These are phyloP conservation scores for Cryptococcus amylolentus DNA, from an alignment of 1,284 basidiomycete genomes.

Conservation along the genomic window DNA sequence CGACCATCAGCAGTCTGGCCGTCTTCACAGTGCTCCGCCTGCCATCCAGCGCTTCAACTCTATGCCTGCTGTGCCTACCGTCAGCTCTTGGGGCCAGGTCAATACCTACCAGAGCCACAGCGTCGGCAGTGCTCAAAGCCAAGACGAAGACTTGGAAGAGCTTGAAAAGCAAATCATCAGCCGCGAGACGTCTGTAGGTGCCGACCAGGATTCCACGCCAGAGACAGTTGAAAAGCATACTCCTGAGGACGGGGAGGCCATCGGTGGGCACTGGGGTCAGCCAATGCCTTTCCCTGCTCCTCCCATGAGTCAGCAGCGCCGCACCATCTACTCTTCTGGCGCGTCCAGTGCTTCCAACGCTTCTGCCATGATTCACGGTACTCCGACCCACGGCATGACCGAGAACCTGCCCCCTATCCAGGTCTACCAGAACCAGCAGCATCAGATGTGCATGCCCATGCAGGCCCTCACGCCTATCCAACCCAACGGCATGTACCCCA, in stretches of 20 bases:
- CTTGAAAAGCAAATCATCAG: slow-evolving; percentile 24
- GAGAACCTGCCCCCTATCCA: slow-evolving; percentile 21
- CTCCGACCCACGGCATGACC: slow-evolving; percentile 1
- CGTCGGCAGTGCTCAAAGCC: slow-evolving; percentile 9
- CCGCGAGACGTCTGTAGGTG: slow-evolving; percentile 21
- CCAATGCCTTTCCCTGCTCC: slow-evolving; percentile 15
- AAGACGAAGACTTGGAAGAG: slow-evolving; percentile 28
- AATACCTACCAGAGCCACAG: slow-evolving; percentile 14
- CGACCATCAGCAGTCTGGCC: slow-evolving; percentile 11
- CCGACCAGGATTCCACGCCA: slow-evolving; percentile 4
- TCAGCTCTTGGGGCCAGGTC: slow-evolving; percentile 20
- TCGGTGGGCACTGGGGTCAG: slow-evolving; percentile 13
- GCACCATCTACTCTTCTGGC: slow-evolving; percentile 18
- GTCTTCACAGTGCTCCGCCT: slow-evolving; percentile 38
- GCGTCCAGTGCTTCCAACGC: slow-evolving; percentile 27
- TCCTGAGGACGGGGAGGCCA: background rate
- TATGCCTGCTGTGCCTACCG: slow-evolving; percentile 33
- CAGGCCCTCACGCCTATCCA: slow-evolving; percentile 20
- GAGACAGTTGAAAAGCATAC: slow-evolving; percentile 1
- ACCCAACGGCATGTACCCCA: slow-evolving; percentile 16
- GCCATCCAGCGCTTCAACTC: slow-evolving; percentile 42
- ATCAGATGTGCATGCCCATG: slow-evolving; percentile 1
- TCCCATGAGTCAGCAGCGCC: slow-evolving; percentile 2
- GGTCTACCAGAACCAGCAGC: slow-evolving; percentile 16
- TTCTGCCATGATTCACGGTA: slow-evolving; percentile 24